Evolutionary conservation across 2,329 filamentous ascomycete genomes (phyloP).

Genomic region (Fusarium globosum): DNA sequence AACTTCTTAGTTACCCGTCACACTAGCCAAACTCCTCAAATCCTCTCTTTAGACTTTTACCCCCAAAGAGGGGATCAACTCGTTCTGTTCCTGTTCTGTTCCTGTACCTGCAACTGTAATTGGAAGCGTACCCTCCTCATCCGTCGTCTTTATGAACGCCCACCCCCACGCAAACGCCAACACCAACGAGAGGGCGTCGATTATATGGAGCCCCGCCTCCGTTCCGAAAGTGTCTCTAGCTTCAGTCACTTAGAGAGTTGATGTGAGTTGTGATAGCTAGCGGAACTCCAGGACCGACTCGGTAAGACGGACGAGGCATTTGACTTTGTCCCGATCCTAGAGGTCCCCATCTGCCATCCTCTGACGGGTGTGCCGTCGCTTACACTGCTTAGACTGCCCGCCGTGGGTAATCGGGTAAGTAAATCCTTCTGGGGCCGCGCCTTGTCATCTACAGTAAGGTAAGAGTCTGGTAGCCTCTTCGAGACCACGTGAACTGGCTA

Average conservation of each 20-base stretch:
- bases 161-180: conserved; percentile 28
- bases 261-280: conserved; percentile 1
- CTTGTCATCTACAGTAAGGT: conserved; percentile 8
- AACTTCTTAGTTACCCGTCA: conserved; percentile 10
- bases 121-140: conserved; percentile 16
- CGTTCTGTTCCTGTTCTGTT: conserved; percentile 26
- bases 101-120: conserved; percentile 19
- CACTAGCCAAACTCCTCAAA: background rate
- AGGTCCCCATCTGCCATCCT: conserved; percentile 9
- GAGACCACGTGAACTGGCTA: conserved; percentile 23
- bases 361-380: conserved; percentile 14
- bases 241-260: conserved; percentile 18
- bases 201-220: conserved; percentile 25
- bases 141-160: conserved; percentile 8
- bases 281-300: conserved; percentile 17
- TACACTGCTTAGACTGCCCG: conserved; percentile 1
- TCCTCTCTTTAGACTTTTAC: conserved; percentile 3
- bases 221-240: conserved; percentile 29
- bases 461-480: conserved; percentile 8
- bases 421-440: conserved; percentile 8
- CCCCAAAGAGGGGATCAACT: background rate
- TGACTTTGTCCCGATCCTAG: conserved; percentile 22
- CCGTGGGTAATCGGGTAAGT: conserved; percentile 17
- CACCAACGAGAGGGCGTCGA: conserved; percentile 17
- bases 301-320: conserved; percentile 37